A percentile compares a stretch with the other conserved stretches of the same genome.
Evolutionary conservation across 805 yeast species (phyloP).

Genomic region (Saturnispora sanitii): DNA sequence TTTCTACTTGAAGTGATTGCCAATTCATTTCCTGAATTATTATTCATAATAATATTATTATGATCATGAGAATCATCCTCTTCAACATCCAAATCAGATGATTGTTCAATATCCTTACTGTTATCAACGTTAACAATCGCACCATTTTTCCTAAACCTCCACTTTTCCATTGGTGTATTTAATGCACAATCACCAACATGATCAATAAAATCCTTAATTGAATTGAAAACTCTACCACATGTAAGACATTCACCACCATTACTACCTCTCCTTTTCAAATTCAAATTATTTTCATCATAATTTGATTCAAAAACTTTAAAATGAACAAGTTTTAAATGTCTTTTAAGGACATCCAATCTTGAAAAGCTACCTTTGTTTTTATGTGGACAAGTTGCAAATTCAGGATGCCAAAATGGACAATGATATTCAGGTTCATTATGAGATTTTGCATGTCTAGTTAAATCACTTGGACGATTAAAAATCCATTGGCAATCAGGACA

Average conservation of each 20-base stretch:
- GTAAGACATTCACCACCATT: constrained; percentile 63
- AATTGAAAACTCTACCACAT: constrained; percentile 48
- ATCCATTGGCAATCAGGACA: constrained; percentile 56
- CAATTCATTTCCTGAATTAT: no score
- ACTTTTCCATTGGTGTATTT: constrained; percentile 26
- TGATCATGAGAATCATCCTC: neutral
- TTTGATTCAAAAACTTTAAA: constrained; percentile 33
- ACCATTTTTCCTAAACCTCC: constrained; percentile 27
- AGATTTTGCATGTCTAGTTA: constrained; percentile 56
- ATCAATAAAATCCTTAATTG: constrained; percentile 47
- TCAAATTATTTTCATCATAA: neutral
- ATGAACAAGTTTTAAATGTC: constrained; percentile 65
- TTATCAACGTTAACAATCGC: constrained; percentile 13
- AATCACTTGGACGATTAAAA: constrained; percentile 58
- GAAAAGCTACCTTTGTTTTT: constrained; percentile 68
- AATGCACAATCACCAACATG: constrained; percentile 58
- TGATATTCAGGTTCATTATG: constrained; percentile 57
- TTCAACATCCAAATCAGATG: neutral
- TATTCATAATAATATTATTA: no score
- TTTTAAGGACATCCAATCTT: constrained; percentile 62
- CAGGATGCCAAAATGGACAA: constrained; percentile 65
- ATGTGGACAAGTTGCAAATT: constrained; percentile 54
- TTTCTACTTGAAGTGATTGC: no score
- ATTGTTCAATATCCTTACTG: constrained; percentile 14
- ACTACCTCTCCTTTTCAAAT: neutral